Percentiles rank a stretch among this genome's conserved stretches.
Conservation (phyloP, 2,329 filamentous ascomycete genomes). For the Trichoderma brevicompactum region DNA sequence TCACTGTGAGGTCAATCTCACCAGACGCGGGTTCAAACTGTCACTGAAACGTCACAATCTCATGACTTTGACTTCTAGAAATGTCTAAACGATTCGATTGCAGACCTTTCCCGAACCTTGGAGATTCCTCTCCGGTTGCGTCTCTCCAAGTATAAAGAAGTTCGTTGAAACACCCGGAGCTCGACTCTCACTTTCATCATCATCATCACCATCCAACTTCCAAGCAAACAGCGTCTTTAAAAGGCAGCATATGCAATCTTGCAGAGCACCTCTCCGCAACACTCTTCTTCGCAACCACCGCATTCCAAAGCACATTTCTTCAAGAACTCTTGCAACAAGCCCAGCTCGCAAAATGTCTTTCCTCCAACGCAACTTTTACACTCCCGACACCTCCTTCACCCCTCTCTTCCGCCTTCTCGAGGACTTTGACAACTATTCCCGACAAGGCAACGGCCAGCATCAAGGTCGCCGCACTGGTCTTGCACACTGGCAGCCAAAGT, state of each 20-base stretch:
- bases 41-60: neutral
- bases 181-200: neutral
- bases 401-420: constrained; percentile 63
- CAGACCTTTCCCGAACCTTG: constrained; percentile 2
- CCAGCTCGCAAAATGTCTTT: constrained; percentile 53
- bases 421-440: constrained; percentile 59
- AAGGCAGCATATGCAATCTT: constrained; percentile 7
- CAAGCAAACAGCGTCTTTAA: neutral
- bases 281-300: neutral
- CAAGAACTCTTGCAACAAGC: constrained; percentile 5
- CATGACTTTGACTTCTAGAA: constrained; percentile 16
- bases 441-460: constrained; percentile 35
- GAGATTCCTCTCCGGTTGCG: neutral
- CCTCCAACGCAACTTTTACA: constrained; percentile 53
- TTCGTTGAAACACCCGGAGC: neutral
- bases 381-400: constrained; percentile 51
- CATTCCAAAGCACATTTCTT: constrained; percentile 1
- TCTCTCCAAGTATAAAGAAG: constrained; percentile 20
- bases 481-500: constrained; percentile 67
- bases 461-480: constrained; percentile 34
- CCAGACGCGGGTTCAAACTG: neutral
- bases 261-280: constrained; percentile 9
- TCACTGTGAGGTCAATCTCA: neutral
- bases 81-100: neutral
- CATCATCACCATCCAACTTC: neutral